A percentile compares a stretch with the other conserved stretches of the same genome.
Evolutionary conservation across 1,284 basidiomycete genomes (phyloP).

Genomic region (Puccinia hordei): DNA sequence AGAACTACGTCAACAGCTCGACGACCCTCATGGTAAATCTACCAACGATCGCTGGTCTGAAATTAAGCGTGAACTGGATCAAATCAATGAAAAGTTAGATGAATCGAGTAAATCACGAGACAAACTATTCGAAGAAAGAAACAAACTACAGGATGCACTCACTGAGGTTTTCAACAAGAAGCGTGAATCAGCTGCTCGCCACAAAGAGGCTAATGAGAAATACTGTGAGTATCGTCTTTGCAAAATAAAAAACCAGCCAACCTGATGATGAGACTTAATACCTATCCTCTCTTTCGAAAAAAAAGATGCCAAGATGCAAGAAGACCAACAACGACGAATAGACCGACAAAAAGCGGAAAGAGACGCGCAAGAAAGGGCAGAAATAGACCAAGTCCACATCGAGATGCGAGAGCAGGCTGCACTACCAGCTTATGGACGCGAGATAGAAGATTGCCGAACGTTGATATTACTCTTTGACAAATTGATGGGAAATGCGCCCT

Average conservation of each 20-base stretch:
- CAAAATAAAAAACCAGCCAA: conserved; percentile 12
- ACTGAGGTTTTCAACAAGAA: conserved; percentile 77
- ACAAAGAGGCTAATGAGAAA: conserved; percentile 77
- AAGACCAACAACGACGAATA: conserved; percentile 76
- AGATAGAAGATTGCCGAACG: conserved; percentile 96
- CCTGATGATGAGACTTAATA: conserved; percentile 44
- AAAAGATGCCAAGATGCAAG: conserved; percentile 59
- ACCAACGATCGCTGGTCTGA: conserved; percentile 77
- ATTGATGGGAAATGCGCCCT: conserved; percentile 62
- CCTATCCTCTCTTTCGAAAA: conserved; percentile 60
- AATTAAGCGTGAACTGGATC: conserved; percentile 83
- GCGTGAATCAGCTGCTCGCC: conserved; percentile 71
- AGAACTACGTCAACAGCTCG: conserved; percentile 79
- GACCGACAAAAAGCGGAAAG: conserved; percentile 79
- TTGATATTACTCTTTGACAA: conserved; percentile 84
- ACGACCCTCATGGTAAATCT: conserved; percentile 87
- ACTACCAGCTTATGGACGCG: conserved; percentile 82
- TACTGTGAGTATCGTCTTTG: conserved; percentile 53
- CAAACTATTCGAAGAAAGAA: conserved; percentile 87
- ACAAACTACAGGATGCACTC: conserved; percentile 66
- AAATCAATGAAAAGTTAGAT: conserved; percentile 81
- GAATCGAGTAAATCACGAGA: conserved; percentile 78
- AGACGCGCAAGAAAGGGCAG: conserved; percentile 76
- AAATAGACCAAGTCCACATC: conserved; percentile 77
- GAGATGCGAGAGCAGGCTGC: conserved; percentile 87